Conservation (phyloP, 2,329 filamentous ascomycete genomes). For the Apiospora pterosperma region DNA sequence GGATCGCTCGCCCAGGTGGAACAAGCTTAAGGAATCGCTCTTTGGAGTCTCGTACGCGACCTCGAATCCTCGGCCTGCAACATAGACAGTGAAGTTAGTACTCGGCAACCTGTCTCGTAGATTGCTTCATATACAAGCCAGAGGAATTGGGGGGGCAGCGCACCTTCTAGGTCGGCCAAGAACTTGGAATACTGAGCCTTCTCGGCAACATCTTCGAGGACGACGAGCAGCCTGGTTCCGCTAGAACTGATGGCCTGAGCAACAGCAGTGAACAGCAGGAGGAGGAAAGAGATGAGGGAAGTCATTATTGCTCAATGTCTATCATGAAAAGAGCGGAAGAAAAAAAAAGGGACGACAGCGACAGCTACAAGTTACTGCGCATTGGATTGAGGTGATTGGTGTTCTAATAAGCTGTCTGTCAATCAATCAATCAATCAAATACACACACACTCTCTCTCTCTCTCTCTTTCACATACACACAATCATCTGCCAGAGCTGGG, state of each 20-base stretch:
- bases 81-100: neutral
- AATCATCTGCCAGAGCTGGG: neutral
- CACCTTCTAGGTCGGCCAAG: constrained; percentile 68
- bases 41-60: constrained; percentile 82
- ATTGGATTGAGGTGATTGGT: constrained; percentile 1
- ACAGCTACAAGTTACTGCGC: constrained; percentile 6
- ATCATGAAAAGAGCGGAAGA: neutral
- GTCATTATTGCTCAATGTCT: constrained; percentile 51
- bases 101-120: neutral
- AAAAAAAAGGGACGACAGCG: neutral
- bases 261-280: constrained; percentile 62
- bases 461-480: neutral
- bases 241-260: constrained; percentile 75
- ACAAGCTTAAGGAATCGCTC: constrained; percentile 71
- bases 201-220: constrained; percentile 79
- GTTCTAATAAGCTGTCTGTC: too few species aligned
- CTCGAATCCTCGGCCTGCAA: constrained; percentile 74
- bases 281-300: constrained; percentile 67
- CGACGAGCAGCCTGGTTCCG: constrained; percentile 77
- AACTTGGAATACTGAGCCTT: constrained; percentile 79
- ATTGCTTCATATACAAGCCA: neutral
- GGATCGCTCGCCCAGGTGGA: constrained; percentile 79
- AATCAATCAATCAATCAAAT: too few species aligned
- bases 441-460: too few species aligned
- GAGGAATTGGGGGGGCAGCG: constrained; percentile 21